A percentile compares a stretch with the other conserved stretches of the same genome.
phyloP scores from a whole-genome alignment of 345 rosid genomes.

The Citrus unshiu region DNA sequence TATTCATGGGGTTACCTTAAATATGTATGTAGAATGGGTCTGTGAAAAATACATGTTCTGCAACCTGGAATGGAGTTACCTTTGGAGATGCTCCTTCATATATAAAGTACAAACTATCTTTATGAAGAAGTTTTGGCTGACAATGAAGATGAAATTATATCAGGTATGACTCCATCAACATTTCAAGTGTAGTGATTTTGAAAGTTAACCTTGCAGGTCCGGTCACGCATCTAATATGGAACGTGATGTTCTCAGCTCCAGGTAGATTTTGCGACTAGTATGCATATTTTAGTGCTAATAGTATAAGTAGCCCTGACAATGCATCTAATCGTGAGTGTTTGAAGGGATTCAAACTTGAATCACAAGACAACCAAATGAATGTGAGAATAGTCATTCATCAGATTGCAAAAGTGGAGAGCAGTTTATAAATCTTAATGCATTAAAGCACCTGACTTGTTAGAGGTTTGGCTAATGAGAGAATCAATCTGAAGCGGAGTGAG shows the following conservation, averaged over 20 bases:
- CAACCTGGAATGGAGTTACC: slow-evolving; percentile 33
- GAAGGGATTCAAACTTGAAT: slow-evolving; percentile 23
- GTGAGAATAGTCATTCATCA: too few relatives aligned
- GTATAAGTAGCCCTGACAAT: slow-evolving; percentile 12
- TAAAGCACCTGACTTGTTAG: too few relatives aligned
- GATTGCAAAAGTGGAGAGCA: too few relatives aligned
- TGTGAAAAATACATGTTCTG: not conserved
- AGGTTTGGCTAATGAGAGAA: too few relatives aligned
- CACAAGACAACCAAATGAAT: slow-evolving; percentile 1
- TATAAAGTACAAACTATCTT: not conserved
- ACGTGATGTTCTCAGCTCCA: slow-evolving; percentile 19
- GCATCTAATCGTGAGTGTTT: slow-evolving; percentile 26
- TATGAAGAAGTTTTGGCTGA: slow-evolving; percentile 7
- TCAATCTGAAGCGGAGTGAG: slow-evolving; percentile 1
- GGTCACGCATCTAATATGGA: not conserved
- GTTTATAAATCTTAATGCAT: too few relatives aligned
- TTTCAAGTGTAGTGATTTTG: not conserved
- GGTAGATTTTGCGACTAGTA: slow-evolving; percentile 20
- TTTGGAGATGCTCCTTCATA: slow-evolving; percentile 17
- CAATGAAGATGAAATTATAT: slow-evolving; percentile 6
- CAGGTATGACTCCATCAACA: slow-evolving; percentile 10
- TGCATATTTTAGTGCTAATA: slow-evolving; percentile 17
- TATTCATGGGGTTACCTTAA: slow-evolving; percentile 24
- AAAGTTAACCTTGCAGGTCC: not conserved
- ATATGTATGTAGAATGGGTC: not conserved